Base-by-base conservation (phyloP, 1,284 basidiomycete species). In the Tilletia horrida region DNA sequence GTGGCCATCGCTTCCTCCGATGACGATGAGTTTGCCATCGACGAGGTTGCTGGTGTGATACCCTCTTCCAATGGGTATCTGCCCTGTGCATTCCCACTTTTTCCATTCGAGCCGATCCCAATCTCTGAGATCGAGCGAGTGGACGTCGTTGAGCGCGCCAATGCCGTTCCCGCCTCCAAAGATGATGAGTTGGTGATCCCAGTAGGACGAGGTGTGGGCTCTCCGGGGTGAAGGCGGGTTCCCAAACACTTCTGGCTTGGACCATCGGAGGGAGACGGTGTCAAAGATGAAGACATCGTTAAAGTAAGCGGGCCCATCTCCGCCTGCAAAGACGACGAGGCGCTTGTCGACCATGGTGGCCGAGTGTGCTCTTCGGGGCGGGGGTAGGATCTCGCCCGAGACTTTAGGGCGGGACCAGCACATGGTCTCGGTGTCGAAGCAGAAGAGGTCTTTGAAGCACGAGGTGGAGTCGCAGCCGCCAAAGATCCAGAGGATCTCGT, bases 131-230 rank as follows among this genome's bases (percentile, higher is more conserved):
- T 94, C 92, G 16, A 95, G 84, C 18, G 89, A 88, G 91, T 92
- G 94, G 7, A 95, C 85, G 80, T 96, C 93, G 77, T 93, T 92
- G 69, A 96, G 85, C 0, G 93, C 93, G 21, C 87, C 88, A 82
- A 90, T 86, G 0, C 93, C 93, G 70, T 93, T 94, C 2, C 93
- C 93, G 23, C 93, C 93, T 3, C 93, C 93, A 78, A 96, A 96
- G 2, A 96, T 84, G 84, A 91, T 91, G 0, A 96, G 86, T 76
- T 87, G 89, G 66, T 87, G 86, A 52, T 86, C 85, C 78, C 91
- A 89, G 42, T 88, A 84, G 27, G 93, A 90, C 1, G 91, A 88
- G 0, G 91, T 92, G 81, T 96, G 93, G 1, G 93, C 92, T 35
- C 93, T 87, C 3, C 55, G 55, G 0, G 90, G 88, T 8, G 69